Evolutionary conservation across 108 stramenopile species (phyloP), one percentile per base, ranked within the genome.

Genomic region (Cyclotella cryptica): DNA sequence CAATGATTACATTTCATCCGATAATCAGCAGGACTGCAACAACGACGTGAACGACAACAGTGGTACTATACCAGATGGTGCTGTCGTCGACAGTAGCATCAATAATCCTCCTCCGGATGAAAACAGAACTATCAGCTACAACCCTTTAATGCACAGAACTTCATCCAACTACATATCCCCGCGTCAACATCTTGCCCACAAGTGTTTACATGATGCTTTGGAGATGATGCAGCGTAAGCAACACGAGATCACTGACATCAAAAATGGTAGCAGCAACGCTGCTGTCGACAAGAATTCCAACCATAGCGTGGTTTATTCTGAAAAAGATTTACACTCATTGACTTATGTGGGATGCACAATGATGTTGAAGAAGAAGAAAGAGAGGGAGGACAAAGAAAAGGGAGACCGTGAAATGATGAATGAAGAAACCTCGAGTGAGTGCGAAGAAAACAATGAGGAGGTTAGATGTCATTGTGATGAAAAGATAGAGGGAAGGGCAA

Each of bases 121-220:
- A 35, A 35, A 35, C 2, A 35, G 2, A 2, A 35, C 35, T 5
- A 35, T 6, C 6, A 35, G 6, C 35, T 5, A 35, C 35, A 2
- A 35, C 6, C 35, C 4, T 35, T 6, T 6, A 35, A 2, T 35
- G 2, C 35, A 35, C 2, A 35, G 35, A 35, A 43, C 1, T 9
- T 45, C 64, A 26, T 9, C 44, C 28, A 10, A 10, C 64, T 68
- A 68, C 67, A 15, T 41, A 22, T 68, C 67, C 1, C 67, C 49
- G 9, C 70, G 57, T 10, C 15, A 58, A 58, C 21, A 43, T 24
- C 45, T 72, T 17, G 59, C 45, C 10, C 71, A 72, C 29, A 72
- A 59, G 46, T 72, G 71, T 26, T 59, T 72, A 0, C 58, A 59
- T 14, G 29, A 72, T 30, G 71, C 71, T 12, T 30, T 72, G 46